These are phyloP conservation scores for Heritiera fomes DNA, from an alignment of 345 rosid genomes.

Conservation along the genomic window DNA sequence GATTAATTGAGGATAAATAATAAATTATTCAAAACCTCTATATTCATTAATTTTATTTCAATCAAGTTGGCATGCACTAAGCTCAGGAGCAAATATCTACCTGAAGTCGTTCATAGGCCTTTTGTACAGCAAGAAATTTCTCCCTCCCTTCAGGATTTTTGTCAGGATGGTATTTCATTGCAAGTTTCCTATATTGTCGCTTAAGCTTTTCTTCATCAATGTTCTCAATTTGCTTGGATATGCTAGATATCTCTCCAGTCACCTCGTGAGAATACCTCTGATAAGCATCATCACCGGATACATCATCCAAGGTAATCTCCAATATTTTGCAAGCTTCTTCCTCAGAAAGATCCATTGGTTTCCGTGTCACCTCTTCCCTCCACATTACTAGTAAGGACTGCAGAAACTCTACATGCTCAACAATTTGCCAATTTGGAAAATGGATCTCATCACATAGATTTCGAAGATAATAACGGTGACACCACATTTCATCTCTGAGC, in stretches of 20 bases:
- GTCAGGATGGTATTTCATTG: conserved; percentile 99
- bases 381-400: conserved; percentile 97
- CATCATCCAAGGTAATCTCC: conserved; percentile 85
- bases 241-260: conserved; percentile 55
- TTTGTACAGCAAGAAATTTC: conserved; percentile 95
- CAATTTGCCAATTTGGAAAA: conserved; percentile 96
- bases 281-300: conserved; percentile 50
- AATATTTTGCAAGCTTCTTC: conserved; percentile 95
- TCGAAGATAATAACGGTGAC: conserved; percentile 94
- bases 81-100: conserved; percentile 38
- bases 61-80: conserved; percentile 16
- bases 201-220: conserved; percentile 98
- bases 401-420: conserved; percentile 96
- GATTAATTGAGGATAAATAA: not conserved
- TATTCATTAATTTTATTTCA: not conserved
- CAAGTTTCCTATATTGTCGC: conserved; percentile 99
- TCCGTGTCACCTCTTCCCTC: conserved; percentile 98
- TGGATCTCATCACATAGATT: conserved; percentile 93
- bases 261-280: conserved; percentile 41
- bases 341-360: conserved; percentile 99
- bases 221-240: conserved; percentile 90
- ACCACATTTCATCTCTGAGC: conserved; percentile 99
- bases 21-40: conserved; percentile 12
- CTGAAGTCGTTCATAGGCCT: conserved; percentile 98
- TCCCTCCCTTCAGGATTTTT: conserved; percentile 99